phyloP scores from a whole-genome alignment of 495 filamentous ascomycete species.

The Aspergillus mulundensis region DNA sequence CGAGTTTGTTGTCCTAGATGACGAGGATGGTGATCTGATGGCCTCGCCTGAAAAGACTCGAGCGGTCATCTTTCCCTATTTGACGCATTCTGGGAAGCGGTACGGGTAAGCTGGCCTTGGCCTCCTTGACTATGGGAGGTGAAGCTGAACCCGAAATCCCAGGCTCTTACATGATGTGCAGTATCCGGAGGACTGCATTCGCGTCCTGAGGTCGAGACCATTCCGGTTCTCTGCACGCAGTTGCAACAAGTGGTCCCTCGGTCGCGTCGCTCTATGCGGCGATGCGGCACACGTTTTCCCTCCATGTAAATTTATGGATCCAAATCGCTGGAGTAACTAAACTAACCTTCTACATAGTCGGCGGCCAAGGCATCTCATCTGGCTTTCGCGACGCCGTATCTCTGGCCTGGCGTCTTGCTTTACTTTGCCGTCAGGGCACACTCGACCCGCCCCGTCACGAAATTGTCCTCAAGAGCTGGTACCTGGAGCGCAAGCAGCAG shows the following conservation, averaged over 20 bases:
- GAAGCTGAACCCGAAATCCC: neutral
- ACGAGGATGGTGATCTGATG: slow-evolving; percentile 32
- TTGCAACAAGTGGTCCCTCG: slow-evolving; percentile 49
- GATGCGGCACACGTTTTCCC: slow-evolving; percentile 56
- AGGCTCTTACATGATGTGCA: slow-evolving; percentile 28
- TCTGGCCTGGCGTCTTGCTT: slow-evolving; percentile 46
- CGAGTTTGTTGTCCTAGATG: slow-evolving; percentile 38
- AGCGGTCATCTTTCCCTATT: slow-evolving; percentile 30
- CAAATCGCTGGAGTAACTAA: too few species aligned
- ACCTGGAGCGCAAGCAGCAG: slow-evolving; percentile 39
- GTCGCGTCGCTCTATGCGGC: slow-evolving; percentile 43
- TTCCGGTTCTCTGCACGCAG: slow-evolving; percentile 45
- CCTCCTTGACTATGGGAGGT: neutral
- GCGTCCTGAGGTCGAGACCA: slow-evolving; percentile 46
- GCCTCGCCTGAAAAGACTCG: slow-evolving; percentile 19
- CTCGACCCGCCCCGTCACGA: slow-evolving; percentile 11
- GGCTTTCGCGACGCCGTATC: slow-evolving; percentile 26
- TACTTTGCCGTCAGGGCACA: slow-evolving; percentile 21
- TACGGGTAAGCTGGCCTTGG: slow-evolving; percentile 25
- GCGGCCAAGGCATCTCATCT: slow-evolving; percentile 33
- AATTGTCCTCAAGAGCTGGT: slow-evolving; percentile 29
- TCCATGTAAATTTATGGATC: slow-evolving; percentile 30
- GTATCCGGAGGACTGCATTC: slow-evolving; percentile 47
- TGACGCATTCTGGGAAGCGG: slow-evolving; percentile 28
- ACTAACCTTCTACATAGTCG: slow-evolving; percentile 26